Evolutionary conservation across 441 rosid species (phyloP).

Genomic region (Arabidopsis lyrata): DNA sequence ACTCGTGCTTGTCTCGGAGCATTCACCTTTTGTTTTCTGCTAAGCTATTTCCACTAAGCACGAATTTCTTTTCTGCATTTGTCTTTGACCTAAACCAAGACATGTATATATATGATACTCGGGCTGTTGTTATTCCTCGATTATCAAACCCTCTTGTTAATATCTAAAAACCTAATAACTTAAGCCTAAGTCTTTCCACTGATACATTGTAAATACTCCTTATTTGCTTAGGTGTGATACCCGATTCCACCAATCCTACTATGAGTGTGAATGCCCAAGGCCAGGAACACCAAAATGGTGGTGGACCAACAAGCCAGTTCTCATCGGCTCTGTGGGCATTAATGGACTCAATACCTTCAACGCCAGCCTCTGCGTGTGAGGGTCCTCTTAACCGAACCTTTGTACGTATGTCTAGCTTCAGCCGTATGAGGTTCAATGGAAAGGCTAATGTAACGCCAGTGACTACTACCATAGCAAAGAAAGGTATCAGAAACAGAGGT

Average conservation of each 20-base stretch:
- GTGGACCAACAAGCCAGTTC: slow-evolving; percentile 53
- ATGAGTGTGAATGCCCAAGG: slow-evolving; percentile 45
- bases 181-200: slow-evolving; percentile 38
- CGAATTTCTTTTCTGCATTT: background rate
- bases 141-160: slow-evolving; percentile 47
- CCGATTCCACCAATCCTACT: slow-evolving; percentile 27
- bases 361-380: slow-evolving; percentile 89
- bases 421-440: slow-evolving; percentile 58
- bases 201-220: slow-evolving; percentile 26
- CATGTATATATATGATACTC: slow-evolving; percentile 7
- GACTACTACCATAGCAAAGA: slow-evolving; percentile 46
- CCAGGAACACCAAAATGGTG: slow-evolving; percentile 39
- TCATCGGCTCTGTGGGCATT: slow-evolving; percentile 78
- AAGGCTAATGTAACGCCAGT: too few species aligned
- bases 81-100: background rate
- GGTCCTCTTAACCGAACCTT: slow-evolving; percentile 70
- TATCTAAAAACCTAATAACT: slow-evolving; percentile 26
- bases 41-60: slow-evolving; percentile 5
- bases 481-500: slow-evolving; percentile 50
- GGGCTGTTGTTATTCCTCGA: slow-evolving; percentile 36
- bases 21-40: slow-evolving; percentile 11
- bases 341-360: slow-evolving; percentile 81
- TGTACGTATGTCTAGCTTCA: slow-evolving; percentile 88
- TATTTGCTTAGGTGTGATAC: slow-evolving; percentile 38
- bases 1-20: slow-evolving; percentile 27